Conservation (phyloP, 2,329 filamentous ascomycete genomes). For the Cercospora zeae-maydis region DNA sequence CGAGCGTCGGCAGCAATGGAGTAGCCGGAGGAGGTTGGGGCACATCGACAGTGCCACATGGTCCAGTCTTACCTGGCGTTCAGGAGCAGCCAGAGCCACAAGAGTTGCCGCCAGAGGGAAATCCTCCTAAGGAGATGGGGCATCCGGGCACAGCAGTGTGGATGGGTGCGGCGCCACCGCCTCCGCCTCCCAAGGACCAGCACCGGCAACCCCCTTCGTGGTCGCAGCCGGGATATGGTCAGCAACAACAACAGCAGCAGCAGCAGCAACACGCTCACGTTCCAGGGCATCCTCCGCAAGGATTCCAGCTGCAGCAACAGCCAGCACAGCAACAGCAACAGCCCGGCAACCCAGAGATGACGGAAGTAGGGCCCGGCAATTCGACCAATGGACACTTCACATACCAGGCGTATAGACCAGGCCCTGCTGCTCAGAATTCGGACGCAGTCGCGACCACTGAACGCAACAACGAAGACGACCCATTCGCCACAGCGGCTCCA, state of each 20-base stretch:
- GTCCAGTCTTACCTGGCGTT: background rate
- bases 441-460: background rate
- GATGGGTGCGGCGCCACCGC: background rate
- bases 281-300: background rate
- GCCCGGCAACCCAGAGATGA: background rate
- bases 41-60: background rate
- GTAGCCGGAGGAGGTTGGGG: background rate
- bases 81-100: constrained; percentile 11
- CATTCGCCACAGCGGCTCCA: background rate
- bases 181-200: background rate
- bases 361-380: background rate
- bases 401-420: background rate
- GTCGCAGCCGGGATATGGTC: background rate
- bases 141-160: background rate
- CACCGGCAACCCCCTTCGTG: background rate
- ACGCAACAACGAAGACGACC: background rate
- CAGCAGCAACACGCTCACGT: background rate
- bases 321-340: background rate
- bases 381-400: background rate
- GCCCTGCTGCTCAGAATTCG: background rate
- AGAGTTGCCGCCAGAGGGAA: constrained; percentile 15
- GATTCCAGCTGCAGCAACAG: background rate
- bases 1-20: background rate
- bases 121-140: constrained; percentile 4
- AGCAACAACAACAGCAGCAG: background rate